Evolutionary conservation across 768 basidiomycete species (phyloP).

Genomic region (Termitomyces sp.): DNA sequence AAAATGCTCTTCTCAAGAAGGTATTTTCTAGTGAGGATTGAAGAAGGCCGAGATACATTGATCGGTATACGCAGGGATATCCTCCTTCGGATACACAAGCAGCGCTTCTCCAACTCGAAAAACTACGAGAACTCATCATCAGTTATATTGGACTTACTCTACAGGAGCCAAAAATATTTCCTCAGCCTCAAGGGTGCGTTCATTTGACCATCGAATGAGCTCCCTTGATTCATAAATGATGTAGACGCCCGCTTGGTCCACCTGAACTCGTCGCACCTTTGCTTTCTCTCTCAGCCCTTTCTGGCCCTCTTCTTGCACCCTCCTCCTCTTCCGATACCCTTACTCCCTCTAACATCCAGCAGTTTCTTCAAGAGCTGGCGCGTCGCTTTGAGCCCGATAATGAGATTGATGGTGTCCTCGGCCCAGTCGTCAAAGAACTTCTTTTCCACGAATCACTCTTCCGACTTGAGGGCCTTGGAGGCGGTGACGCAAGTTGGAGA

Average conservation of each 20-base stretch:
- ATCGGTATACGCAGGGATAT: conserved; percentile 38
- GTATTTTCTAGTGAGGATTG: conserved; percentile 24
- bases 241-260: conserved; percentile 67
- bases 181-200: conserved; percentile 72
- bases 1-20: conserved; percentile 56
- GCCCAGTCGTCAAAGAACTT: conserved; percentile 57
- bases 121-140: conserved; percentile 74
- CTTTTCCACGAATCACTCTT: conserved; percentile 62
- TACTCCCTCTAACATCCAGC: conserved; percentile 61
- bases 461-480: conserved; percentile 63
- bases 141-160: conserved; percentile 86
- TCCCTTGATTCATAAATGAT: neutral
- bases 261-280: conserved; percentile 81
- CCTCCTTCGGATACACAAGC: conserved; percentile 53
- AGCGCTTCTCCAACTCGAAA: conserved; percentile 64
- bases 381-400: conserved; percentile 74
- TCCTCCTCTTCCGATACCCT: conserved; percentile 45
- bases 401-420: conserved; percentile 76
- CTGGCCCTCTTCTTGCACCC: conserved; percentile 54
- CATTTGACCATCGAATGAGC: neutral
- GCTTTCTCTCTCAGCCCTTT: conserved; percentile 64
- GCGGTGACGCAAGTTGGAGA: conserved; percentile 81
- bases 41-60: neutral
- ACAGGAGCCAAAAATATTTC: conserved; percentile 93
- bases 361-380: conserved; percentile 80